Evolutionary conservation across 805 yeast species (phyloP).

Genomic region (Suhomyces xylopsoci): DNA sequence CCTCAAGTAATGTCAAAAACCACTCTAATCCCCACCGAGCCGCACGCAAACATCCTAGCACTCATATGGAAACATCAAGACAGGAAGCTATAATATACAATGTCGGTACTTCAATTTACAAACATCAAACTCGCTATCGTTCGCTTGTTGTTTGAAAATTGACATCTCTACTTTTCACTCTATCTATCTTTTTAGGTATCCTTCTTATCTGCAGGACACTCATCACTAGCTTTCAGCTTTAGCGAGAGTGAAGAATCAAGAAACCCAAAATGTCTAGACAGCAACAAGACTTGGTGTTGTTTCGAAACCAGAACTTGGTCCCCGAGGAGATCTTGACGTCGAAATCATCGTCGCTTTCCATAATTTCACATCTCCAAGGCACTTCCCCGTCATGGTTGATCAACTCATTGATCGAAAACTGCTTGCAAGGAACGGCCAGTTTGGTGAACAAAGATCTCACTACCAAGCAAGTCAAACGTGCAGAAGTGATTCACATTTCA

Average conservation of each 20-base stretch:
- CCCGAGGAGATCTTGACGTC: slow-evolving; percentile 18
- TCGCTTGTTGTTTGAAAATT: too few species aligned
- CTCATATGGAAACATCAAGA: too few species aligned
- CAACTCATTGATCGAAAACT: slow-evolving; percentile 52
- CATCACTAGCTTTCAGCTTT: neutral
- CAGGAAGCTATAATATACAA: too few species aligned
- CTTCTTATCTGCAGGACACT: neutral
- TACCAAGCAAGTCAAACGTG: slow-evolving; percentile 17
- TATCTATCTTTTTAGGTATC: too few species aligned
- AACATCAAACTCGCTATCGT: too few species aligned
- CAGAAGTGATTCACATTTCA: slow-evolving; percentile 34
- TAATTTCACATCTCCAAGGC: slow-evolving; percentile 39
- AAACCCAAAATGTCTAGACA: slow-evolving; percentile 1
- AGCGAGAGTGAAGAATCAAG: neutral
- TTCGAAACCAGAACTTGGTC: slow-evolving; percentile 48
- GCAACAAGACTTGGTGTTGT: slow-evolving; percentile 55
- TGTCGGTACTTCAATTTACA: too few species aligned
- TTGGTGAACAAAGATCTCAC: slow-evolving; percentile 34
- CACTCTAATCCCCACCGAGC: too few species aligned
- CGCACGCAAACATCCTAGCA: too few species aligned
- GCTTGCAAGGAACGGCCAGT: slow-evolving; percentile 45
- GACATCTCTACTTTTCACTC: too few species aligned
- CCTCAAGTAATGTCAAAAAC: too few species aligned
- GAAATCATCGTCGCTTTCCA: slow-evolving; percentile 15
- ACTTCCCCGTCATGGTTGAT: slow-evolving; percentile 66